These are phyloP conservation scores for Sanghuangporus weigelae DNA, from an alignment of 1,284 basidiomycete species.

Conservation along the genomic window DNA sequence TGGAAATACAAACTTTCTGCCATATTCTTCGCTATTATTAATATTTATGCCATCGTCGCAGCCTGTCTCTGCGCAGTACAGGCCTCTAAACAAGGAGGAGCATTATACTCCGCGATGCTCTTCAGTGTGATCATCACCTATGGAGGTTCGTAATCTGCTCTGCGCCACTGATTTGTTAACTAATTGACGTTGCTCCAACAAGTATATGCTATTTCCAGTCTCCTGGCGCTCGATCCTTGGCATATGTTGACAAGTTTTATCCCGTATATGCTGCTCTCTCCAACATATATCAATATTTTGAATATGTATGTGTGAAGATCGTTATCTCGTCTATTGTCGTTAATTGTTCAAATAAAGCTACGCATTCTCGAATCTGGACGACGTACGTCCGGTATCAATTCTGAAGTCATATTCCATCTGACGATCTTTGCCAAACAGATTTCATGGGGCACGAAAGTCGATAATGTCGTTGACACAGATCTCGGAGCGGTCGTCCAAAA, in stretches of 20 bases:
- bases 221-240: conserved; percentile 93
- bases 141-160: conserved; percentile 50
- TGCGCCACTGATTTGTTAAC: neutral
- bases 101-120: conserved; percentile 71
- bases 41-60: conserved; percentile 76
- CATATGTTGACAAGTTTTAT: conserved; percentile 89
- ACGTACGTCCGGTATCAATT: conserved; percentile 38
- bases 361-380: conserved; percentile 79
- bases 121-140: conserved; percentile 85
- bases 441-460: conserved; percentile 91
- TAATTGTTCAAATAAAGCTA: conserved; percentile 39
- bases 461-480: conserved; percentile 61
- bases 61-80: conserved; percentile 73
- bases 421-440: conserved; percentile 40
- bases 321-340: neutral
- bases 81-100: conserved; percentile 59
- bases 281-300: conserved; percentile 85
- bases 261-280: conserved; percentile 84
- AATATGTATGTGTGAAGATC: conserved; percentile 56
- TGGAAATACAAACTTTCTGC: conserved; percentile 85
- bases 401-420: neutral
- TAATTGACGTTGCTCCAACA: neutral
- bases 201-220: conserved; percentile 72
- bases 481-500: conserved; percentile 79
- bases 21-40: conserved; percentile 72